A percentile compares a stretch with the other conserved stretches of the same genome.
phyloP scores from a whole-genome alignment of 371 early-diverging fungal genomes.

The Pancytospora philotis region DNA sequence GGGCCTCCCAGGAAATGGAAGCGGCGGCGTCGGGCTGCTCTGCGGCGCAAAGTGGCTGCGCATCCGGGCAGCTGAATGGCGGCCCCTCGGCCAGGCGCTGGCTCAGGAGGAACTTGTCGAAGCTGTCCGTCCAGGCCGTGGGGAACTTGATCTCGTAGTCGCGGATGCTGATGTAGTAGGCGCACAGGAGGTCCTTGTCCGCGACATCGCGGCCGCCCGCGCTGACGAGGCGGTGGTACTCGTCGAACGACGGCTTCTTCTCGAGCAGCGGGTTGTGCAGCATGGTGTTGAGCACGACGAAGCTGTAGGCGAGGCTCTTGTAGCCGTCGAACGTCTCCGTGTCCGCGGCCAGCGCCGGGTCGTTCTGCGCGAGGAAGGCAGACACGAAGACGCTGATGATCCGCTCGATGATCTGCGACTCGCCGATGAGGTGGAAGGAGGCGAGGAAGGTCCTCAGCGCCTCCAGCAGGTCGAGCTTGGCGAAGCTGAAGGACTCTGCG shows the following conservation, averaged over 20 bases:
- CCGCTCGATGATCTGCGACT: constrained; percentile 78
- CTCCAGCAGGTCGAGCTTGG: constrained; percentile 70
- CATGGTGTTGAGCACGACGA: constrained; percentile 83
- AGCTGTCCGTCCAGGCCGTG: constrained; percentile 17
- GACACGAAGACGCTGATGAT: constrained; percentile 73
- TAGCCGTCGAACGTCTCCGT: constrained; percentile 8
- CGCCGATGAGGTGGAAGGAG: constrained; percentile 77
- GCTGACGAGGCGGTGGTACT: constrained; percentile 63
- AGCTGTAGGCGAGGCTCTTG: constrained; percentile 70
- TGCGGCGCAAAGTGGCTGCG: too few species aligned
- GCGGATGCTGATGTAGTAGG: constrained; percentile 47
- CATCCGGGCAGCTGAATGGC: too few species aligned
- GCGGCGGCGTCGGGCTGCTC: too few species aligned
- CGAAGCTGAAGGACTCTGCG: constrained; percentile 71
- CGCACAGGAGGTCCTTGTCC: constrained; percentile 27
- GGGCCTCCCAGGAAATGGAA: too few species aligned
- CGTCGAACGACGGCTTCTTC: constrained; percentile 70
- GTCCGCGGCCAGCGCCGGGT: constrained; percentile 11
- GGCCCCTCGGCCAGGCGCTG: too few species aligned
- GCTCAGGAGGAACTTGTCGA: constrained; percentile 14
- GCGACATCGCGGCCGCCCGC: constrained; percentile 26
- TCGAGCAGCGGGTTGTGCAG: constrained; percentile 79
- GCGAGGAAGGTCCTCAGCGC: constrained; percentile 69
- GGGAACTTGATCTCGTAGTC: constrained; percentile 49
- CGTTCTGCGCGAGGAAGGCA: constrained; percentile 68